Conservation (phyloP, 805 yeast species). For the Candida coleopterorum region DNA sequence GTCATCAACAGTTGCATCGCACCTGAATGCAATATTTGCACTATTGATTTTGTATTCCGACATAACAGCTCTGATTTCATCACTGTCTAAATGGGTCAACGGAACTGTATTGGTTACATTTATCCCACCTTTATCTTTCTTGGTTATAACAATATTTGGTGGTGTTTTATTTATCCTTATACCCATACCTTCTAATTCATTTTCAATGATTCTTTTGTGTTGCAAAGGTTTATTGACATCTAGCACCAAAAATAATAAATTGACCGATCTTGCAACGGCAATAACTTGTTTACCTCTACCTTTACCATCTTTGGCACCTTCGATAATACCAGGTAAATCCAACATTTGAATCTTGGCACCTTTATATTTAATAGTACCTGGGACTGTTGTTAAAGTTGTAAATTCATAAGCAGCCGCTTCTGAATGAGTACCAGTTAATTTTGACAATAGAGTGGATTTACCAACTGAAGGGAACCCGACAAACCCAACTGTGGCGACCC, state of each 20-base stretch:
- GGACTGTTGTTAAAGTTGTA: slow-evolving; percentile 95
- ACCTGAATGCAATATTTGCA: slow-evolving; percentile 93
- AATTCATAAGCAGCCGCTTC: slow-evolving; percentile 98
- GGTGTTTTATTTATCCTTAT: slow-evolving; percentile 87
- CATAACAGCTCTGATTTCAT: slow-evolving; percentile 95
- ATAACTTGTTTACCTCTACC: slow-evolving; percentile 96
- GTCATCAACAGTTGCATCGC: slow-evolving; percentile 98
- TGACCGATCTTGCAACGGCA: slow-evolving; percentile 98
- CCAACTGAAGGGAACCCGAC: slow-evolving; percentile 98
- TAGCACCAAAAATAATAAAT: slow-evolving; percentile 84
- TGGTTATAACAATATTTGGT: slow-evolving; percentile 87
- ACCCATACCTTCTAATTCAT: slow-evolving; percentile 96
- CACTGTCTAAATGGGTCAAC: slow-evolving; percentile 83
- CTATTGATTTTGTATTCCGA: slow-evolving; percentile 90
- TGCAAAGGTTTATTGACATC: slow-evolving; percentile 96
- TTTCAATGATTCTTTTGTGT: slow-evolving; percentile 90
- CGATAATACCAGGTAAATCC: slow-evolving; percentile 86
- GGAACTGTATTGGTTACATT: slow-evolving; percentile 92
- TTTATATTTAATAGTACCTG: slow-evolving; percentile 91
- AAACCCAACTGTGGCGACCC: slow-evolving; percentile 95
- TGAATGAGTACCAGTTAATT: slow-evolving; percentile 91
- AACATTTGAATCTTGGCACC: slow-evolving; percentile 98
- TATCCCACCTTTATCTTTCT: slow-evolving; percentile 94
- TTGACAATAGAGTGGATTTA: slow-evolving; percentile 77
- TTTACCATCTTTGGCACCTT: slow-evolving; percentile 88